Percentiles rank a stretch among this genome's conserved stretches.
phyloP scores from a whole-genome alignment of 306 rosid genomes.

The Cucurbita pepo region DNA sequence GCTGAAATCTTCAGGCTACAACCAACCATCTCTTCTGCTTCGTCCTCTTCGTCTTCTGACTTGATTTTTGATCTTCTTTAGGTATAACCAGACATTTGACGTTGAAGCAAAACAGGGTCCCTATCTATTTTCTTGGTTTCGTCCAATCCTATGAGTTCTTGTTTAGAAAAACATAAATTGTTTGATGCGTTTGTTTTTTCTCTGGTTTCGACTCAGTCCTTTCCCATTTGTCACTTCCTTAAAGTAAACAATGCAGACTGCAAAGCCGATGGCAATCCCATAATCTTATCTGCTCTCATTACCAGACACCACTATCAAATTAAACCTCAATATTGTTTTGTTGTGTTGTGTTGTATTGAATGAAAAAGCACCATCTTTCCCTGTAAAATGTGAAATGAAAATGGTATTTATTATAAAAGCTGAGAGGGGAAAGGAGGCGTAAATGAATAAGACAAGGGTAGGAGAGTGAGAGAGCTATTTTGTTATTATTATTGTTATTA shows the following conservation, averaged over 20 bases:
- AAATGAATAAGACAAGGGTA: too few species aligned
- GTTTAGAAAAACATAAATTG: background rate
- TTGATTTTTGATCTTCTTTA: background rate
- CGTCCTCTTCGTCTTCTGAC: background rate
- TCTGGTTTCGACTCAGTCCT: background rate
- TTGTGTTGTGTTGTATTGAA: too few species aligned
- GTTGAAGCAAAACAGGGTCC: background rate
- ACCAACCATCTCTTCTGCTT: conserved; percentile 12
- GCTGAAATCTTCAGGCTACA: conserved; percentile 9
- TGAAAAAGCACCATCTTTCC: too few species aligned
- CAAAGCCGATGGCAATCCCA: conserved; percentile 50
- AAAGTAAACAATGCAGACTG: conserved; percentile 25
- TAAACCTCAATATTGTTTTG: conserved; percentile 39
- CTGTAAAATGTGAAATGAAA: too few species aligned
- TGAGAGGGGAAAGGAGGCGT: too few species aligned
- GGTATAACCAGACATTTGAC: background rate
- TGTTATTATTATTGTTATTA: too few species aligned
- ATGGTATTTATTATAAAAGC: too few species aligned
- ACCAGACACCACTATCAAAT: conserved; percentile 65
- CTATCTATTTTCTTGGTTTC: background rate
- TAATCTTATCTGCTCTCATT: conserved; percentile 26
- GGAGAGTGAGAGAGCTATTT: too few species aligned
- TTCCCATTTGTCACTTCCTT: background rate
- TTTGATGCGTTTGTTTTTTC: background rate
- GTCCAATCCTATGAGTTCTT: background rate